Conservation (phyloP, 1,139 yeast genomes). For the Zygosaccharomyces sapae region DNA sequence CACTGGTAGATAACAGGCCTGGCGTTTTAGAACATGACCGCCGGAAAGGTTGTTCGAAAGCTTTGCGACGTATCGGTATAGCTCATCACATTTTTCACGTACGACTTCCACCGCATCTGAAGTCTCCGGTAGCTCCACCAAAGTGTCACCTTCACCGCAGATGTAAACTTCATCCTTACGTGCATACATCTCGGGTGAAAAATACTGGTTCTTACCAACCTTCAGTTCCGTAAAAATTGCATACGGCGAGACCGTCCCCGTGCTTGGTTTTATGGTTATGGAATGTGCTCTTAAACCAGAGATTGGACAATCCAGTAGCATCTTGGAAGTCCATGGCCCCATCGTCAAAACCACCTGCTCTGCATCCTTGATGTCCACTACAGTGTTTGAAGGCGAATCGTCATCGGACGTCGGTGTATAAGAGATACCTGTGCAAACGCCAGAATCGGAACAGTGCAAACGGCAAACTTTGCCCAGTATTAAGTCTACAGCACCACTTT, state of each 20-base stretch:
- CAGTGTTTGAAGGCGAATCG: slow-evolving; percentile 7
- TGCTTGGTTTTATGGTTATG: slow-evolving; percentile 79
- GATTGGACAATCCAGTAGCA: slow-evolving; percentile 87
- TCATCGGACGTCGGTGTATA: slow-evolving; percentile 14
- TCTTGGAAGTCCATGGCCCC: slow-evolving; percentile 95
- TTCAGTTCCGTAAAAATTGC: slow-evolving; percentile 91
- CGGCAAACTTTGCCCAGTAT: slow-evolving; percentile 79
- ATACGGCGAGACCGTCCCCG: slow-evolving; percentile 76
- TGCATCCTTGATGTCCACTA: slow-evolving; percentile 45
- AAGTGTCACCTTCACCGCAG: slow-evolving; percentile 94
- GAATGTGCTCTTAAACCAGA: slow-evolving; percentile 92
- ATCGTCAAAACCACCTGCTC: slow-evolving; percentile 76
- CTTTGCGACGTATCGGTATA: slow-evolving; percentile 77
- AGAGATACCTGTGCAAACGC: slow-evolving; percentile 14
- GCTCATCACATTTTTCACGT: slow-evolving; percentile 79
- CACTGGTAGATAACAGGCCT: slow-evolving; percentile 95
- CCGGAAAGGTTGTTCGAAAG: slow-evolving; percentile 65
- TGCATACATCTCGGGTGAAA: slow-evolving; percentile 91
- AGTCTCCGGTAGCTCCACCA: slow-evolving; percentile 87
- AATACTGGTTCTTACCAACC: slow-evolving; percentile 58
- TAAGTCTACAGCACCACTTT: slow-evolving; percentile 78
- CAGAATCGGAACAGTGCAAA: slow-evolving; percentile 8
- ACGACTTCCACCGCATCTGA: slow-evolving; percentile 92
- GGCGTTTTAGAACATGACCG: slow-evolving; percentile 78
- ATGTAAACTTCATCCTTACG: slow-evolving; percentile 94